Conservation (phyloP, 352 stramenopile genomes). For the Lagenidium giganteum region DNA sequence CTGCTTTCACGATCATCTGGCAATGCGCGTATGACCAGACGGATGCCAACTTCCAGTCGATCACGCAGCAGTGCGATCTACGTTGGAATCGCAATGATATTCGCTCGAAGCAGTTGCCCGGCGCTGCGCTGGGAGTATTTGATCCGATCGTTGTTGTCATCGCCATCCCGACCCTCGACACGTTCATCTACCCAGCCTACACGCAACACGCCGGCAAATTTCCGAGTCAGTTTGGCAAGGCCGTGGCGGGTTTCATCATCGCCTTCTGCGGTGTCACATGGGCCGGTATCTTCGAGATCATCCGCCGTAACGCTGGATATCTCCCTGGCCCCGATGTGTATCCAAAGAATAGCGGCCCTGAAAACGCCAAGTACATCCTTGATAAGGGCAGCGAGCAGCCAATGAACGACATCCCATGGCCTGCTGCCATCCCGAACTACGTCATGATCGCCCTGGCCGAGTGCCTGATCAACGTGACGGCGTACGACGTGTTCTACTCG, state of each 20-base stretch:
- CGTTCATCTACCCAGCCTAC: conserved; percentile 34
- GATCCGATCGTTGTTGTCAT: conserved; percentile 36
- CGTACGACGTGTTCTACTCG: conserved; percentile 45
- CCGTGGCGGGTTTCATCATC: conserved; percentile 13
- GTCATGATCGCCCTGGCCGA: conserved; percentile 17
- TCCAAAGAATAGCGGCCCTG: neutral
- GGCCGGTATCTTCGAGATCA: conserved; percentile 18
- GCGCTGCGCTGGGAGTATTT: conserved; percentile 46
- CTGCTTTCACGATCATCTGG: conserved; percentile 60
- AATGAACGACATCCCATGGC: conserved; percentile 22
- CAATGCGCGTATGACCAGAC: conserved; percentile 58
- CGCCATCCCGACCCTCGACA: conserved; percentile 30
- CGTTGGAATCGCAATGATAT: no score
- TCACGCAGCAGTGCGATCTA: conserved; percentile 64
- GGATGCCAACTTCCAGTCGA: conserved; percentile 61
- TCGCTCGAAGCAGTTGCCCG: conserved; percentile 46
- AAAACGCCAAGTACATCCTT: neutral
- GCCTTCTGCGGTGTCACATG: conserved; percentile 17
- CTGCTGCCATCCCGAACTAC: conserved; percentile 19
- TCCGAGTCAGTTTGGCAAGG: conserved; percentile 24
- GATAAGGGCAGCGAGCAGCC: conserved; percentile 8
- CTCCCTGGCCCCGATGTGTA: neutral
- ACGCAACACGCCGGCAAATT: conserved; percentile 30
- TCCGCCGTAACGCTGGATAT: conserved; percentile 15
- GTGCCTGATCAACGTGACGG: conserved; percentile 23